Evolutionary conservation across 192 early-diverging fungal species (phyloP).

Genomic region (Endogone sp.): DNA sequence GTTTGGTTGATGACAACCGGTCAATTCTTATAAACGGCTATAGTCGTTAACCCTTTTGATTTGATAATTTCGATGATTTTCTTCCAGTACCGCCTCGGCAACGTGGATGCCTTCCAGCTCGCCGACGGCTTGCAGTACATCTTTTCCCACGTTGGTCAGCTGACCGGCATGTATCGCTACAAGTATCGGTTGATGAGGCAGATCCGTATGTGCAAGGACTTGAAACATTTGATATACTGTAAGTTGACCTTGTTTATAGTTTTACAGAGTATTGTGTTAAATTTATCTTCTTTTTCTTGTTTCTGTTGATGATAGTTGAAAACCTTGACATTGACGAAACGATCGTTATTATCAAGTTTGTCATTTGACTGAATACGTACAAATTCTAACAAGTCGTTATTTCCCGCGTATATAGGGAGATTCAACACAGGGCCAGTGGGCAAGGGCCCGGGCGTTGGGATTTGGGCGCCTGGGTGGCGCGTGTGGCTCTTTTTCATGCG

Average conservation of each 20-base stretch:
- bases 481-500: constrained; percentile 99
- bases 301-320: constrained; percentile 15
- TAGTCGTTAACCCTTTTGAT: too few species aligned
- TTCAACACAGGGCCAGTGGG: constrained; percentile 97
- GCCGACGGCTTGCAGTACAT: constrained; percentile 99
- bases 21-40: too few species aligned
- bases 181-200: constrained; percentile 98
- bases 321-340: too few species aligned
- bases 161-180: constrained; percentile 99
- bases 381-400: too few species aligned
- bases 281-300: constrained; percentile 3
- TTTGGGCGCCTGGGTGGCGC: constrained; percentile 99
- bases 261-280: background rate
- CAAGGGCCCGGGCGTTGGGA: constrained; percentile 97
- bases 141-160: constrained; percentile 97
- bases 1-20: too few species aligned
- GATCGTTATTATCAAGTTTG: too few species aligned
- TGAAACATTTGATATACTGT: constrained; percentile 36
- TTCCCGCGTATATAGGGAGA: constrained; percentile 24
- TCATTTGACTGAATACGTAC: too few species aligned
- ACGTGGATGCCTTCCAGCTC: constrained; percentile 98
- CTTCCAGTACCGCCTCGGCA: constrained; percentile 97
- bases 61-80: too few species aligned
- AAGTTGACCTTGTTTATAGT: constrained; percentile 6
- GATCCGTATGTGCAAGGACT: constrained; percentile 77